phyloP scores from a whole-genome alignment of 2,329 filamentous ascomycete species.

The Elsinoe fawcettii region DNA sequence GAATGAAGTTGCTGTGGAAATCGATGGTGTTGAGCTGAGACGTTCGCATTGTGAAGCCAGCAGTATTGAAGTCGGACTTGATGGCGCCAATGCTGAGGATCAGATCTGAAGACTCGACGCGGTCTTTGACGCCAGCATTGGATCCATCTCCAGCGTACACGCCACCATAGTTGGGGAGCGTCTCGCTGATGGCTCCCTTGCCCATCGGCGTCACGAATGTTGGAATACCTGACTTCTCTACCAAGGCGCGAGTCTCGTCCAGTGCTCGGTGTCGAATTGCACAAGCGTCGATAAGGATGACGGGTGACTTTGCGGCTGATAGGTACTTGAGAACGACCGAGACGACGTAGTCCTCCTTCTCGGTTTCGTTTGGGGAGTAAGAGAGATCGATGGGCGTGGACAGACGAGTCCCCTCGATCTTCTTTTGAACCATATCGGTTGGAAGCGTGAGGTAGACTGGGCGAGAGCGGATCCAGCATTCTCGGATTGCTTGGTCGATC shows the following conservation, averaged over 20 bases:
- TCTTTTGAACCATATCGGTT: slow-evolving; percentile 68
- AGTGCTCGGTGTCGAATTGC: slow-evolving; percentile 69
- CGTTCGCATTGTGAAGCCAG: slow-evolving; percentile 73
- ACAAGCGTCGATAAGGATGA: slow-evolving; percentile 77
- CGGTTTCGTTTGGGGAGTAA: slow-evolving; percentile 57
- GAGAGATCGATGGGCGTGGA: slow-evolving; percentile 62
- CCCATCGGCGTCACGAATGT: slow-evolving; percentile 88
- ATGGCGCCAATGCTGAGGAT: slow-evolving; percentile 62
- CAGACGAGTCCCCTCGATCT: slow-evolving; percentile 66
- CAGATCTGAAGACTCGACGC: slow-evolving; percentile 62
- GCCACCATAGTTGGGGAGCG: slow-evolving; percentile 66
- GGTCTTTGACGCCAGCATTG: slow-evolving; percentile 53
- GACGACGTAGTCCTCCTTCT: slow-evolving; percentile 75
- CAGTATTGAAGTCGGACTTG: slow-evolving; percentile 74
- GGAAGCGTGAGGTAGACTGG: slow-evolving; percentile 81
- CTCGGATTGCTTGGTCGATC: slow-evolving; percentile 68
- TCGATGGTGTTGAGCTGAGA: slow-evolving; percentile 72
- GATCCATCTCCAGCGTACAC: slow-evolving; percentile 78
- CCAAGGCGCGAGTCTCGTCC: slow-evolving; percentile 62
- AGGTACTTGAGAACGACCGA: slow-evolving; percentile 68
- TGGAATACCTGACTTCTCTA: slow-evolving; percentile 66
- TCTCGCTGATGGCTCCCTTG: slow-evolving; percentile 75
- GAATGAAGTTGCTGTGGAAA: slow-evolving; percentile 66
- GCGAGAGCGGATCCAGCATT: slow-evolving; percentile 65
- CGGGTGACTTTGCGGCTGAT: slow-evolving; percentile 62